Conservation (phyloP, 768 basidiomycete genomes). For the Phaeotremella fagi region DNA sequence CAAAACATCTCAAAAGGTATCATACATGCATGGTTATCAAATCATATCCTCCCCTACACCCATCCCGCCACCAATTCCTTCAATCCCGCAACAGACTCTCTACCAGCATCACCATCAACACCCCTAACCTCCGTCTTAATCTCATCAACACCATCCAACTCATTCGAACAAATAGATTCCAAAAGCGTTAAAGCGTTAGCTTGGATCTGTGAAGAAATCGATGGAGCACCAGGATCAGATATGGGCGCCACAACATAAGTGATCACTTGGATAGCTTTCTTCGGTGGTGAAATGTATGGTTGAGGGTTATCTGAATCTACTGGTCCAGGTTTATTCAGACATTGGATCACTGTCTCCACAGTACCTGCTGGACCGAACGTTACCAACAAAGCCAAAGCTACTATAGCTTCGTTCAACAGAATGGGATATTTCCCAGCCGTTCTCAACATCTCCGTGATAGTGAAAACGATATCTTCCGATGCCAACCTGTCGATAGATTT, state of each 20-base stretch:
- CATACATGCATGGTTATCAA: too few relatives aligned
- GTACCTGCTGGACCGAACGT: conserved; percentile 34
- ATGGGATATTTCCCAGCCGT: conserved; percentile 75
- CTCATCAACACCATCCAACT: background rate
- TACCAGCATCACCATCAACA: background rate
- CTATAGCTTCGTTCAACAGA: conserved; percentile 80
- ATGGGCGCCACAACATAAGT: background rate
- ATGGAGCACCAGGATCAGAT: background rate
- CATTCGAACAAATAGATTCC: background rate
- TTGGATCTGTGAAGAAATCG: background rate
- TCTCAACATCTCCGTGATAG: conserved; percentile 66
- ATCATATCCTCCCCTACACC: background rate
- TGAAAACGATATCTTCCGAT: conserved; percentile 57
- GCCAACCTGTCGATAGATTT: conserved; percentile 58
- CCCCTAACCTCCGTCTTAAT: background rate
- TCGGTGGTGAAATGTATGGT: background rate
- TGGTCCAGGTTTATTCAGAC: background rate
- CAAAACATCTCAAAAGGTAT: too few relatives aligned
- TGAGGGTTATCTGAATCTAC: background rate
- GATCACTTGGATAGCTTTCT: background rate
- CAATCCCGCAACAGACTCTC: background rate
- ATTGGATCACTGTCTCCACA: background rate
- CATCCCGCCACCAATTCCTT: background rate
- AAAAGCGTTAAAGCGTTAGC: background rate
- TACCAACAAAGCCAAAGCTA: conserved; percentile 73